Evolutionary conservation across 306 rosid species (phyloP).

Genomic region (Castanospermum australe): DNA sequence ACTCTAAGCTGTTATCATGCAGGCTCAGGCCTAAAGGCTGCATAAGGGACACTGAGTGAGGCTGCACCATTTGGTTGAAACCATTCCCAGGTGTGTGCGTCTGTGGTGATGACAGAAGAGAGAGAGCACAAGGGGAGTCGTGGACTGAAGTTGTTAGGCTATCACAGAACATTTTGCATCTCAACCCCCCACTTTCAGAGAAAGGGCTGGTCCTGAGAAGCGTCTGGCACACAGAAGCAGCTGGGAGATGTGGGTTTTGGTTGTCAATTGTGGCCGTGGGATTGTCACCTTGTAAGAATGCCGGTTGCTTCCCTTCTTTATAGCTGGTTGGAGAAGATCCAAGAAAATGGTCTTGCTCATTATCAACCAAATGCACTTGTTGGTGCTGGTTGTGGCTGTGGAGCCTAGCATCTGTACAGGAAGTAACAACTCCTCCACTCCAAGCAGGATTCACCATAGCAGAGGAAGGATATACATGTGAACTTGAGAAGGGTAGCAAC

Average conservation of each 20-base stretch:
- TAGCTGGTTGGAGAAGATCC: constrained; percentile 50
- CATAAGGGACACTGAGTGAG: constrained; percentile 46
- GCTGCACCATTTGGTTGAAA: constrained; percentile 53
- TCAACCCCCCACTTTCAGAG: constrained; percentile 42
- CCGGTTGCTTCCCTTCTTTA: constrained; percentile 47
- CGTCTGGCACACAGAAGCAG: constrained; percentile 45
- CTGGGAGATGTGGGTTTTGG: constrained; percentile 32
- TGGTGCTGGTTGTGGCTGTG: constrained; percentile 42
- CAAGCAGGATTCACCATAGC: constrained; percentile 53
- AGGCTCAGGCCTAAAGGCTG: constrained; percentile 55
- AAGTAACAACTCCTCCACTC: constrained; percentile 43
- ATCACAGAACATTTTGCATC: constrained; percentile 50
- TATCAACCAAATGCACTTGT: constrained; percentile 43
- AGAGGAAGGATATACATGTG: constrained; percentile 61
- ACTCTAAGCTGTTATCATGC: constrained; percentile 45
- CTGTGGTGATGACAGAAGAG: constrained; percentile 99
- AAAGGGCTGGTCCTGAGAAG: constrained; percentile 44
- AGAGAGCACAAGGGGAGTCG: constrained; percentile 93
- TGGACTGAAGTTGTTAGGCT: constrained; percentile 41
- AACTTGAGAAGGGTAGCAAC: constrained; percentile 57
- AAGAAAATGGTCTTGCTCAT: constrained; percentile 52
- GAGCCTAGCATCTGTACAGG: constrained; percentile 50
- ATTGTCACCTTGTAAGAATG: constrained; percentile 44
- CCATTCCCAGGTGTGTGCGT: constrained; percentile 56
- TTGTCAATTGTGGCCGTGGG: neutral